Evolutionary conservation across 306 rosid genomes (phyloP), one percentile per base, ranked within the genome.

Genomic region (Malus sylvestris): DNA sequence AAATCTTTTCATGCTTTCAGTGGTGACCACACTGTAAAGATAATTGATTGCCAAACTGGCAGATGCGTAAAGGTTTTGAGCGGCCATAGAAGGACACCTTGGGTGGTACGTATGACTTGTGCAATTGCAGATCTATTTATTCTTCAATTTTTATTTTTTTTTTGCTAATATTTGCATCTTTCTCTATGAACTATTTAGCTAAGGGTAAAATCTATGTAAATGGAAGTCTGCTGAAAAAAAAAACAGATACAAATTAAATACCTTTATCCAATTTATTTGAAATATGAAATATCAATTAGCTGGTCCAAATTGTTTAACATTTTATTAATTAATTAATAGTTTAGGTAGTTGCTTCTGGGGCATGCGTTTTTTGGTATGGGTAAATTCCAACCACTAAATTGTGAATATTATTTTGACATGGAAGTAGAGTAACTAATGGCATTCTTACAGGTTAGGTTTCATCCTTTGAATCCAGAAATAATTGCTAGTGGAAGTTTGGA

Each of bases 401-500:
- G 15, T 22, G 58, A 62, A 40, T 51, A 33, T 70, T 62, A 51
- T 23, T 40, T 27, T 18, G 10, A 20, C 25, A 10, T 63, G 64
- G 46, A 72, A 46, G 20, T 76, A 74, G 66, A 46, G 20, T 76
- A 74, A 72, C 64, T 45, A 64, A 65, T 65, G 49, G 68, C 25
- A 72, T 61, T 68, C 60, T 82, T 88, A 67, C 96, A 92, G 99
- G 99, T 95, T 81, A 92, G 97, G 86, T 95, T 95, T 79, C 99
- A 95, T 79, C 99, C 97, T 1, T 77, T 82, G 78, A 75, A 84
- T 64, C 93, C 99, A 20, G 86, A 90, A 76, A 90, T 95, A 84
- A 90, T 95, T 85, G 97, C 97, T 52, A 95, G 97, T 82, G 99
- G 99, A 75, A 93, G 99, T 81, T 92, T 95, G 89, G 99, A 95